A percentile compares a stretch with the other conserved stretches of the same genome.
phyloP scores from a whole-genome alignment of 768 basidiomycete genomes.

The Antrodiella citrinella region DNA sequence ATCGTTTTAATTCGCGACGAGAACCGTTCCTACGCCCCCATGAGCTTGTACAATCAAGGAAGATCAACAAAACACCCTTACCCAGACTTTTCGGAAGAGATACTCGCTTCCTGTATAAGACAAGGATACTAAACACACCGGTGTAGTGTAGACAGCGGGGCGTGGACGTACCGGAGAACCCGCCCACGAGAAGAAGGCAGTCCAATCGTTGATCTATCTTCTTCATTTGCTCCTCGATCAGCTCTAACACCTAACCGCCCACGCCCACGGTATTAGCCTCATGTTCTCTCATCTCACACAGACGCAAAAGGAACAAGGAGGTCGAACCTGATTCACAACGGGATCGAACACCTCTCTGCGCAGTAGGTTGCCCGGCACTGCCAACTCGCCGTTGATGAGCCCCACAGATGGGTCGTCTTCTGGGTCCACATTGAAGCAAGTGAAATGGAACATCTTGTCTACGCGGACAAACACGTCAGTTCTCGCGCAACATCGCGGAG shows the following conservation, averaged over 20 bases:
- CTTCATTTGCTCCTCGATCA: conserved; percentile 70
- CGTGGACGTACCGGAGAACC: conserved; percentile 41
- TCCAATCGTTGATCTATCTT: conserved; percentile 66
- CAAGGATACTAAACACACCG: no score
- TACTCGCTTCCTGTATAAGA: conserved; percentile 63
- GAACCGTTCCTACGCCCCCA: conserved; percentile 51
- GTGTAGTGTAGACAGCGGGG: background rate
- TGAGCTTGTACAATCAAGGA: background rate
- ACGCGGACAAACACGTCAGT: conserved; percentile 3
- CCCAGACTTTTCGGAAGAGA: conserved; percentile 72
- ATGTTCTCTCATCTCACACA: no score
- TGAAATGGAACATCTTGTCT: conserved; percentile 86
- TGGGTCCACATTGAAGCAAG: conserved; percentile 83
- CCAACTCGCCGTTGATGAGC: conserved; percentile 74
- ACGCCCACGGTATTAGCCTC: no score
- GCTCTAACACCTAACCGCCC: conserved; percentile 53
- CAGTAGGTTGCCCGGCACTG: conserved; percentile 72
- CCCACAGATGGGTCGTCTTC: conserved; percentile 75
- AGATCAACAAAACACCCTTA: conserved; percentile 22
- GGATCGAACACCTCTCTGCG: conserved; percentile 85
- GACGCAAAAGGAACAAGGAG: conserved; percentile 13
- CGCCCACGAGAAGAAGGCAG: conserved; percentile 84
- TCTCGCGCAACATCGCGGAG: conserved; percentile 1
- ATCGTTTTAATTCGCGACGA: conserved; percentile 60
- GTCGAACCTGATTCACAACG: conserved; percentile 68